phyloP scores from a whole-genome alignment of 352 stramenopile genomes.

The Phytophthora hibernalis region DNA sequence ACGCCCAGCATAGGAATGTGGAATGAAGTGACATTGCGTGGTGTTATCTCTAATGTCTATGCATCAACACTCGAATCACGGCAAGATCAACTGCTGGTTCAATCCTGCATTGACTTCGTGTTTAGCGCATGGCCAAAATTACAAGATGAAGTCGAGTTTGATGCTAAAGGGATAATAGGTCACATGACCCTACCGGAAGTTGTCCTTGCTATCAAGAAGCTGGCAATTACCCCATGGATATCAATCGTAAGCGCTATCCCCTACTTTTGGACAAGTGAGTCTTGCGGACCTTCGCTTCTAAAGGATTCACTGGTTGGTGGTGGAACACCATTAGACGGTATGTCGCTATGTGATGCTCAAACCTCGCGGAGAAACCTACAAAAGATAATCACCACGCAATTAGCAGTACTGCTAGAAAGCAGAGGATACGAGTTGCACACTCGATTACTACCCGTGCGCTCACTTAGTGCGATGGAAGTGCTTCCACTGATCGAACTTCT shows the following conservation, averaged over 20 bases:
- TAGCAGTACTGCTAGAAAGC: slow-evolving; percentile 15
- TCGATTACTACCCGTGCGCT: neutral
- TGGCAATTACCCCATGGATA: slow-evolving; percentile 32
- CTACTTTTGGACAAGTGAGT: slow-evolving; percentile 26
- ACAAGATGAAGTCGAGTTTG: slow-evolving; percentile 1
- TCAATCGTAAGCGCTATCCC: slow-evolving; percentile 19
- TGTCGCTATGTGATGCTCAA: slow-evolving; percentile 24
- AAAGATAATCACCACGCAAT: neutral
- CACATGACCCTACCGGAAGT: slow-evolving; percentile 34
- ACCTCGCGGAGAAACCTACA: slow-evolving; percentile 11
- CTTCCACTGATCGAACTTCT: slow-evolving; percentile 14
- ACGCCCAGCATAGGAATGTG: slow-evolving; percentile 4
- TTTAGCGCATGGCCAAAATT: slow-evolving; percentile 22
- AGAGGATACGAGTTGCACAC: slow-evolving; percentile 8
- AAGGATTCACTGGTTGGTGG: slow-evolving; percentile 6
- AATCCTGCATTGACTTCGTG: slow-evolving; percentile 36
- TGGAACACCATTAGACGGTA: neutral
- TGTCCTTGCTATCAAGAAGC: slow-evolving; percentile 14
- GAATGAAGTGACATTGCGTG: slow-evolving; percentile 20
- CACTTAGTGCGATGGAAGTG: neutral
- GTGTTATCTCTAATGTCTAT: slow-evolving; percentile 43
- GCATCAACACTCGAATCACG: slow-evolving; percentile 19
- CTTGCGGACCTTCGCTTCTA: slow-evolving; percentile 3
- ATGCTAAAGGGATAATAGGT: slow-evolving; percentile 5
- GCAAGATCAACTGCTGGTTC: slow-evolving; percentile 37